A percentile compares a stretch with the other conserved stretches of the same genome.
These are phyloP conservation scores for Pseudogymnoascus sp. DNA, from an alignment of 2,329 filamentous ascomycete genomes.

Conservation along the genomic window DNA sequence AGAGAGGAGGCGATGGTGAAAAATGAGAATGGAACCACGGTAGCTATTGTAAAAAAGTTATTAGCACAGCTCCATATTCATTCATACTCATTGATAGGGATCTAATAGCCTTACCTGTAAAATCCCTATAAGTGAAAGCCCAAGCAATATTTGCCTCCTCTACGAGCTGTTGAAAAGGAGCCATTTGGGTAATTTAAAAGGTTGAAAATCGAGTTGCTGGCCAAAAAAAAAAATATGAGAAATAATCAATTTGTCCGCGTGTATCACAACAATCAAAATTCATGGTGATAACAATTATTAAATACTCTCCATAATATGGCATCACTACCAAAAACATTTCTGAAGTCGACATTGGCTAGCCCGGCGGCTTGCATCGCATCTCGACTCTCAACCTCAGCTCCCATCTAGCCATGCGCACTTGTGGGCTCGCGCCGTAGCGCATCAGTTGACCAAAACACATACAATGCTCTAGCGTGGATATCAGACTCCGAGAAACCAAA, in stretches of 20 bases:
- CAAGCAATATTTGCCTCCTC: not conserved
- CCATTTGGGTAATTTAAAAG: not conserved
- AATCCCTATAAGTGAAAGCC: not conserved
- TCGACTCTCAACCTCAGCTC: no score
- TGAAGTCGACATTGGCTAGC: not conserved
- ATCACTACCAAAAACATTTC: not conserved
- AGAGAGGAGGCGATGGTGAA: not conserved
- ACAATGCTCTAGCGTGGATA: not conserved
- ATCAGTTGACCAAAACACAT: not conserved
- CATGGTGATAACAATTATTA: no score
- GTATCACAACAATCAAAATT: no score
- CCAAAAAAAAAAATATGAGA: no score
- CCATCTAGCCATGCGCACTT: no score
- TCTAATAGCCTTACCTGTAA: not conserved
- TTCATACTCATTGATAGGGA: not conserved
- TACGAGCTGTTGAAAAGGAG: not conserved
- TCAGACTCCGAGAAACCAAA: slow-evolving; percentile 13
- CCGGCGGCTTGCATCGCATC: no score
- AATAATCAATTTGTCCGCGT: no score
- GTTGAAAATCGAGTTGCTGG: slow-evolving; percentile 16
- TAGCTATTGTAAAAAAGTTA: not conserved
- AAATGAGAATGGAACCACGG: not conserved
- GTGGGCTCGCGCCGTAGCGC: no score
- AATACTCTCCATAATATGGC: no score
- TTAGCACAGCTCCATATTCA: not conserved